phyloP scores from a whole-genome alignment of 2,329 filamentous ascomycete species.

The Claviceps monticola region DNA sequence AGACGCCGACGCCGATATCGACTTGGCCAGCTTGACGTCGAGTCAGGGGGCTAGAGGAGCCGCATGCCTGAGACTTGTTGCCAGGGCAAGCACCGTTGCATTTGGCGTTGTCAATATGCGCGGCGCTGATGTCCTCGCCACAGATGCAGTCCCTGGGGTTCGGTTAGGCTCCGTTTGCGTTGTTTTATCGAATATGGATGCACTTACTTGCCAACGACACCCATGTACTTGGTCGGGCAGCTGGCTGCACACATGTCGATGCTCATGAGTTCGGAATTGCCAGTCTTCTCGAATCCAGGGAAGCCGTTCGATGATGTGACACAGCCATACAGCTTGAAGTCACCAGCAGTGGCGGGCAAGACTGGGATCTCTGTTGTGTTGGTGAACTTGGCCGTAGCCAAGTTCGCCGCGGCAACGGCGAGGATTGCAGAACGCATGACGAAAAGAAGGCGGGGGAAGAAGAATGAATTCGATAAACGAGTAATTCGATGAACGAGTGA shows the following conservation, averaged over 20 bases:
- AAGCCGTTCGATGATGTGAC: constrained; percentile 10
- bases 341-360: constrained; percentile 9
- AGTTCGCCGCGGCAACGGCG: constrained; percentile 17
- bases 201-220: constrained; percentile 13
- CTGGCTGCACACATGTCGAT: constrained; percentile 14
- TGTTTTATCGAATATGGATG: not conserved
- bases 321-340: constrained; percentile 16
- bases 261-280: constrained; percentile 9
- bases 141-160: constrained; percentile 18
- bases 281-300: constrained; percentile 11
- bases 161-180: not conserved
- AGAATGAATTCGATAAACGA: constrained; percentile 9
- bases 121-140: constrained; percentile 8
- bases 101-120: constrained; percentile 5
- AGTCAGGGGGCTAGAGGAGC: constrained; percentile 6
- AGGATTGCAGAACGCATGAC: constrained; percentile 18
- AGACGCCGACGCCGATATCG: too few relatives aligned
- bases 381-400: constrained; percentile 14
- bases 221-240: constrained; percentile 14
- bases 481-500: constrained; percentile 10
- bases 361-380: constrained; percentile 3
- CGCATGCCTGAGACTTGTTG: constrained; percentile 11
- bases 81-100: constrained; percentile 19
- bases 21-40: not conserved
- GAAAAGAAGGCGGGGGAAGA: constrained; percentile 2